These are phyloP conservation scores for Platanus orientalis DNA, from an alignment of 164 flowering plant species.

Conservation along the genomic window DNA sequence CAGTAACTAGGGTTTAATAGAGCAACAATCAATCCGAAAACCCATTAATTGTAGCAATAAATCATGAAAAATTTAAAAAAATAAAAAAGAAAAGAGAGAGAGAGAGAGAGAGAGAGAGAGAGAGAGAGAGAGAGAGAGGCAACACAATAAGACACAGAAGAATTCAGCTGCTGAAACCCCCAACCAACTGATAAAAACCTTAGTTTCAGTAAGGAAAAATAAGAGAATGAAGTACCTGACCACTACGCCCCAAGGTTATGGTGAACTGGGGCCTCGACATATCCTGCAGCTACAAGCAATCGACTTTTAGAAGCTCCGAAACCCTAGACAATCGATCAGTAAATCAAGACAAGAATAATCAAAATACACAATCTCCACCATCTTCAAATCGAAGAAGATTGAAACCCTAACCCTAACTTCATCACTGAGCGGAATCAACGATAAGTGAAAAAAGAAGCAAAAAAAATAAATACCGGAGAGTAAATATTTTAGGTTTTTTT, in stretches of 20 bases:
- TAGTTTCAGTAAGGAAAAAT: neutral
- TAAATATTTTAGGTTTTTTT: too few relatives aligned
- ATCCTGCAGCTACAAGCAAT: constrained; percentile 27
- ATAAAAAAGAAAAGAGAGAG: neutral
- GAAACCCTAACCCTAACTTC: neutral
- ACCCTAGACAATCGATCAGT: neutral
- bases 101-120: too few relatives aligned
- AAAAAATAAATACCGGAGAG: neutral
- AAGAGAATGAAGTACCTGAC: constrained; percentile 44
- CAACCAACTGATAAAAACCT: too few relatives aligned
- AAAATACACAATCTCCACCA: neutral
- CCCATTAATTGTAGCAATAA: too few relatives aligned
- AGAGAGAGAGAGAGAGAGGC: too few relatives aligned
- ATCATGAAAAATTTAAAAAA: too few relatives aligned
- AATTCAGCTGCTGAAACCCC: too few relatives aligned
- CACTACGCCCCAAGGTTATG: constrained; percentile 63
- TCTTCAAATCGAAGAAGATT: neutral
- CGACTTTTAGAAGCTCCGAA: constrained; percentile 5
- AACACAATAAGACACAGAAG: too few relatives aligned
- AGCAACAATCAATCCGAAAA: neutral
- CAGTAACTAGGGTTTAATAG: neutral
- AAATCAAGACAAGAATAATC: constrained; percentile 1
- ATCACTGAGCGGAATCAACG: neutral
- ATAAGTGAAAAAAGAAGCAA: too few relatives aligned
- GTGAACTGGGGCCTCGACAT: constrained; percentile 57